A percentile compares a stretch with the other conserved stretches of the same genome.
These are phyloP conservation scores for Porphyrellus cyaneotinctus DNA, from an alignment of 768 basidiomycete species.

Conservation along the genomic window DNA sequence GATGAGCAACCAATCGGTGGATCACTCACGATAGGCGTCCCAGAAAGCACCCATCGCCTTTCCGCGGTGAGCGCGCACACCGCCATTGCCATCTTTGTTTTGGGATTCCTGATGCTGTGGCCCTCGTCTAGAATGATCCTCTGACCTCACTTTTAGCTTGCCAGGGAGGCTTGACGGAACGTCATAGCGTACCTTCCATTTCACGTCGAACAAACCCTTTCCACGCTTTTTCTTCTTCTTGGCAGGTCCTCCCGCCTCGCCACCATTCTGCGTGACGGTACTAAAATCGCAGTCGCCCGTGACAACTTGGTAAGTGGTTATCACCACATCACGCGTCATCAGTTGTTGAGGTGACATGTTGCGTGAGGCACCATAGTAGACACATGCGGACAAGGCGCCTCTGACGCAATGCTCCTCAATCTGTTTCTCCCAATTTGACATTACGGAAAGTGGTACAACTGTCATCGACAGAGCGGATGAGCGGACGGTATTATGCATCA, in stretches of 20 bases:
- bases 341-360: conserved; percentile 55
- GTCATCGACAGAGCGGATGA: conserved; percentile 4
- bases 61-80: conserved; percentile 61
- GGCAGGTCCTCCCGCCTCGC: conserved; percentile 27
- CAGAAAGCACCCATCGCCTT: conserved; percentile 75
- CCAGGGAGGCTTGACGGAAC: background rate
- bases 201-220: conserved; percentile 58
- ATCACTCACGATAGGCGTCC: conserved; percentile 81
- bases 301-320: conserved; percentile 81
- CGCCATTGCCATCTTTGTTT: conserved; percentile 77
- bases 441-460: conserved; percentile 81
- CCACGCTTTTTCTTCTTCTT: conserved; percentile 58
- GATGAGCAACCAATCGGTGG: background rate
- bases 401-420: conserved; percentile 65
- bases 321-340: conserved; percentile 68
- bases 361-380: conserved; percentile 74
- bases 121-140: conserved; percentile 87
- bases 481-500: background rate
- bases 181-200: conserved; percentile 66
- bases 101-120: conserved; percentile 81
- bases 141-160: conserved; percentile 31
- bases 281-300: conserved; percentile 45
- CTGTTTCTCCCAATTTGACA: conserved; percentile 89
- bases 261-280: conserved; percentile 3
- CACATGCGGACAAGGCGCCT: conserved; percentile 48